These are phyloP conservation scores for Coemansia biformis DNA, from an alignment of 192 early-diverging fungal species.

Conservation along the genomic window DNA sequence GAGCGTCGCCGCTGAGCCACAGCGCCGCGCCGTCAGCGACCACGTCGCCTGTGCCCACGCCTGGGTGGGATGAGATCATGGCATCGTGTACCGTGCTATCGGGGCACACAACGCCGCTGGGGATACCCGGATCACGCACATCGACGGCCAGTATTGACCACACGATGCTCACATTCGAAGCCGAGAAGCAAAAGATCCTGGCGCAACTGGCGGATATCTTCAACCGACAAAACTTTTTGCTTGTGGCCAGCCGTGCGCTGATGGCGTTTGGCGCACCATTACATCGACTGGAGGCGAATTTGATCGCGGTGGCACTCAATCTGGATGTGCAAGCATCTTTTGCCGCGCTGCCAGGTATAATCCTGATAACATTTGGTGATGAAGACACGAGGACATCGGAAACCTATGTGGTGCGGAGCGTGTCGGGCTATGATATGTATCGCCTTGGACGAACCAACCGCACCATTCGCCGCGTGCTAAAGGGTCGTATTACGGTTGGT, in stretches of 20 bases:
- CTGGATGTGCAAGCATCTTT: slow-evolving; percentile 62
- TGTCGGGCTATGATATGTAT: slow-evolving; percentile 64
- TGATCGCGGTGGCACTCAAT: slow-evolving; percentile 57
- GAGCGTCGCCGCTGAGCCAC: not conserved
- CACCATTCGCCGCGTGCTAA: slow-evolving; percentile 58
- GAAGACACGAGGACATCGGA: slow-evolving; percentile 67
- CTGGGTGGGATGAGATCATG: slow-evolving; percentile 47
- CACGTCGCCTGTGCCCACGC: slow-evolving; percentile 26
- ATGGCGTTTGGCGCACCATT: slow-evolving; percentile 67
- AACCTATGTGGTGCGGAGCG: slow-evolving; percentile 62
- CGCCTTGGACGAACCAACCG: slow-evolving; percentile 60
- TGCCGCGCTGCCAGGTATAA: slow-evolving; percentile 64
- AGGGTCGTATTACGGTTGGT: slow-evolving; percentile 57
- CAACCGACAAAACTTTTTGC: slow-evolving; percentile 61
- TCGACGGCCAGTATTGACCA: slow-evolving; percentile 29
- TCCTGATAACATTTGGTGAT: slow-evolving; percentile 69
- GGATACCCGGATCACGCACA: slow-evolving; percentile 24
- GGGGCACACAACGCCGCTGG: slow-evolving; percentile 9
- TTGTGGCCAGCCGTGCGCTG: slow-evolving; percentile 57
- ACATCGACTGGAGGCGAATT: slow-evolving; percentile 61
- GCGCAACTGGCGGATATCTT: slow-evolving; percentile 63
- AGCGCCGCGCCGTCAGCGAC: slow-evolving; percentile 10
- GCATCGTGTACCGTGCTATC: slow-evolving; percentile 46
- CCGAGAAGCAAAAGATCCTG: slow-evolving; percentile 45
- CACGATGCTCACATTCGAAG: slow-evolving; percentile 32